Percentiles rank a stretch among this genome's conserved stretches.
These are phyloP conservation scores for Lactifluus echinatus DNA, from an alignment of 768 basidiomycete genomes.

Conservation along the genomic window DNA sequence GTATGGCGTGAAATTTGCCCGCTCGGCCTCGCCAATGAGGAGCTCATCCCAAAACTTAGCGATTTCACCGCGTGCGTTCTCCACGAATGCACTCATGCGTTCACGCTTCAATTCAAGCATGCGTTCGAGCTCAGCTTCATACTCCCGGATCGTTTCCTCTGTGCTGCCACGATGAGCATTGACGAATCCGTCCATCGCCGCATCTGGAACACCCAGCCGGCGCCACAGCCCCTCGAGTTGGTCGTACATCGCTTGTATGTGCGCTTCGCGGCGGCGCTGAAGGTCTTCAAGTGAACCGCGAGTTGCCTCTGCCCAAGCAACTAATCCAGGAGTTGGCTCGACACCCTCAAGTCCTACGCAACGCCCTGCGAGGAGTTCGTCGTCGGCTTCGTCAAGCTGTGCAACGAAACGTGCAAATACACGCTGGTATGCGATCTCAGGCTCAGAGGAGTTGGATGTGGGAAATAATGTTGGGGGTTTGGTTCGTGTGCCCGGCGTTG, in stretches of 20 bases:
- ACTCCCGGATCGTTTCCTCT: slow-evolving; percentile 65
- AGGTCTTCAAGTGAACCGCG: slow-evolving; percentile 56
- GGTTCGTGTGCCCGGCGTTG: slow-evolving; percentile 31
- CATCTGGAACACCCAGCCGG: slow-evolving; percentile 70
- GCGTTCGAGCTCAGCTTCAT: slow-evolving; percentile 82
- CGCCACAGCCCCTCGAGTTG: slow-evolving; percentile 88
- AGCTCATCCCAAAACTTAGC: slow-evolving; percentile 75
- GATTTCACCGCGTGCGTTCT: slow-evolving; percentile 76
- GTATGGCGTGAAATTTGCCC: slow-evolving; percentile 72
- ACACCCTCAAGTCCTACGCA: slow-evolving; percentile 58
- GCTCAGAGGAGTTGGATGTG: slow-evolving; percentile 13
- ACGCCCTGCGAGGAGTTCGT: slow-evolving; percentile 25
- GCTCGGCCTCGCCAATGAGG: slow-evolving; percentile 77
- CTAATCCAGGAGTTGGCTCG: slow-evolving; percentile 67
- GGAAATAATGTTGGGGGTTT: slow-evolving; percentile 22
- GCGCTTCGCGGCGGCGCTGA: slow-evolving; percentile 65
- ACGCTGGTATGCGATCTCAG: slow-evolving; percentile 12
- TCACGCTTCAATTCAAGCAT: slow-evolving; percentile 86
- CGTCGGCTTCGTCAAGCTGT: slow-evolving; percentile 15
- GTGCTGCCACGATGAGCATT: slow-evolving; percentile 79
- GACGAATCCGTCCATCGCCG: slow-evolving; percentile 87
- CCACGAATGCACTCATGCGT: slow-evolving; percentile 78
- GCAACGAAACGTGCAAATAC: slow-evolving; percentile 18
- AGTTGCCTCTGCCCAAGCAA: slow-evolving; percentile 58
- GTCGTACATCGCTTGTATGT: slow-evolving; percentile 92